Evolutionary conservation across 1,284 basidiomycete genomes (phyloP), one percentile per base, ranked within the genome.

Genomic region (Agroathelia rolfsii): DNA sequence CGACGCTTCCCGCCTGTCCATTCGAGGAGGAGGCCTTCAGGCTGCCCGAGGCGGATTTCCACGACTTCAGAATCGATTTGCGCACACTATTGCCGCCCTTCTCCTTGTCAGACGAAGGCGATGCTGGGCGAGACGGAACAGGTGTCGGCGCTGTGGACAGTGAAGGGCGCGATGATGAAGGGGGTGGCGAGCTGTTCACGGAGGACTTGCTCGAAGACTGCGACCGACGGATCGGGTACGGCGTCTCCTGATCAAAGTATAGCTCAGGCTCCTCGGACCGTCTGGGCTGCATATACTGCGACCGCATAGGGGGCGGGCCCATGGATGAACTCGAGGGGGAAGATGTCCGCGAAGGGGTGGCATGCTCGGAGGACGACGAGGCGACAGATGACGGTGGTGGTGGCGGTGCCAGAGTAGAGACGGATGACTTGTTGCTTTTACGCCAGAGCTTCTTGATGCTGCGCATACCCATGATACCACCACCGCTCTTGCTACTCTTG

Each of bases 391-490:
- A 50, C 18, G 53, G 52, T 5, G 56, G 50, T 6, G 50, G 43
- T n/a, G n/a, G n/a, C n/a, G n/a, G n/a, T n/a, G n/a, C n/a, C n/a
- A n/a, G n/a, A n/a, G n/a, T n/a, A 31, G 52, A 45, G 5, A 52
- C 47, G 3, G 62, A 55, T 27, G 61, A 59, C 37, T 75, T 73
- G 47, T 69, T 69, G 44, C 73, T 80, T 62, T 69, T 79, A 42
- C 78, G 68, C 82, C 80, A 85, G 16, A 85, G 49, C 40, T 71
- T 79, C 51, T 71, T 76, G 45, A 85, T 67, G 37, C 65, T 66
- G 53, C 74, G 82, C 39, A 84, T 75, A 19, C 69, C 72, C 55
- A 78, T 72, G 30, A 83, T 45, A 28, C 67, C 58, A 34, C 61
- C 34, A 36, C 45, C 41, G 25, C 26, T 45, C 34, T 39, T 45